A percentile compares a stretch with the other conserved stretches of the same genome.
Evolutionary conservation across 805 yeast genomes (phyloP).

Genomic region (Komagataella populi): DNA sequence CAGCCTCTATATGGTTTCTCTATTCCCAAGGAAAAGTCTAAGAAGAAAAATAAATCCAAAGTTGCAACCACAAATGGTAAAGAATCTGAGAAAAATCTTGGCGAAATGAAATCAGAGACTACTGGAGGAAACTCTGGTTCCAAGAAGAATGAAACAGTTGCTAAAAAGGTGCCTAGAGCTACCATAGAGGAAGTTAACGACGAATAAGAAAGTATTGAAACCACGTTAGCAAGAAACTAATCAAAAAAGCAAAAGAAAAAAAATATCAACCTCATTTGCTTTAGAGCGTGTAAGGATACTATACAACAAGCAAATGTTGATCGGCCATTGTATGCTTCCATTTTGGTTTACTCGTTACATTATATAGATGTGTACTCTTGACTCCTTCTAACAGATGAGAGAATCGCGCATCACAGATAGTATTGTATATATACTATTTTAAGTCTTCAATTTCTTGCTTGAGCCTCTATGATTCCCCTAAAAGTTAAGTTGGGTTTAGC

Average conservation of each 20-base stretch:
- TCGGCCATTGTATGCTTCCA: not conserved
- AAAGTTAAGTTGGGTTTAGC: slow-evolving; percentile 28
- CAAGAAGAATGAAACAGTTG: not conserved
- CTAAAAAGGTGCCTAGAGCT: not conserved
- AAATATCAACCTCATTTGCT: not conserved
- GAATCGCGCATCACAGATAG: too few relatives aligned
- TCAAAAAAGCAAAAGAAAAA: not conserved
- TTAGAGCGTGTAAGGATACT: not conserved
- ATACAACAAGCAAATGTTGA: not conserved
- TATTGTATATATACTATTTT: too few relatives aligned
- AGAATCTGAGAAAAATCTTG: not conserved
- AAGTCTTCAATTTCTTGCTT: not conserved
- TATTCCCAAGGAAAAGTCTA: slow-evolving; percentile 16
- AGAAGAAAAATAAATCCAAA: slow-evolving; percentile 5
- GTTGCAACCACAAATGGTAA: not conserved
- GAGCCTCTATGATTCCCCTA: slow-evolving; percentile 5
- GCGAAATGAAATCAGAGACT: not conserved
- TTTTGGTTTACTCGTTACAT: not conserved
- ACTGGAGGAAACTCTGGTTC: not conserved
- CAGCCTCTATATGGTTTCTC: slow-evolving; percentile 81
- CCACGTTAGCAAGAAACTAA: not conserved
- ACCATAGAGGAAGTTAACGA: not conserved
- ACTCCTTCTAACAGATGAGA: too few relatives aligned
- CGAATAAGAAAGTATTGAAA: not conserved
- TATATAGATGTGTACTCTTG: not conserved